Base-by-base conservation (phyloP, 306 rosid genomes). In the Mimosa pudica region DNA sequence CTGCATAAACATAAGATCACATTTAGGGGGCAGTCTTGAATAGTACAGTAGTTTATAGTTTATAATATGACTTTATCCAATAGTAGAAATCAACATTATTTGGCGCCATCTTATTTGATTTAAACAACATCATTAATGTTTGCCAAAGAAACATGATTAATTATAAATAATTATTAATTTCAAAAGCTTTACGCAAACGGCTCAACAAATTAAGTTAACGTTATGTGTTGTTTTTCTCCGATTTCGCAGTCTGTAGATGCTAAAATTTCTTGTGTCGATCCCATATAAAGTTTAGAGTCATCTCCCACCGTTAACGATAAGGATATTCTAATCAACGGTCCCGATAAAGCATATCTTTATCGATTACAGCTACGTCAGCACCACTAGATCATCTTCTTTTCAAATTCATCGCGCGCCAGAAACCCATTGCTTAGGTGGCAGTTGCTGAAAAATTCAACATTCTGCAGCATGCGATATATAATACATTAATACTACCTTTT, bases 321-420 rank as follows among this genome's bases (percentile, higher is more conserved):
- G 16, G 6, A 8, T 8, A 10, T 41, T 8, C 46, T 32, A 7
- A 63, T 73, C 41, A 30, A 61, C 67, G 41, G 67, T 76, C 36
- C 44, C n/a, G 8, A 6, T 3, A 55, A 24, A 42, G 46, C 45
- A 70, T 69, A 16, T 16, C 78, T 55, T 77, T 77, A 77, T 49
- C 0, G 30, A 0, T 52, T 61, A 6, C 30, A 7, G 30, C 79
- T 75, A 47, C 78, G 86, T 42, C 74, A 76, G 9, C 12, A 57
- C 13, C 64, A 85, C 78, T 6, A 1, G 20, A 82, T 5, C 32
- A 64, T 67, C 2, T 30, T 48, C 75, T 36, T 88, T 88, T 89
- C 77, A 82, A 84, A 82, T 82, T 44, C 13, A 1, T 9, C 6
- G 49, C 81, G 84, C 90, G 88, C 90, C 84, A 71, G 80, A 79